These are phyloP conservation scores for Platanthera guangdongensis DNA, from an alignment of 106 monocot species.

Conservation along the genomic window DNA sequence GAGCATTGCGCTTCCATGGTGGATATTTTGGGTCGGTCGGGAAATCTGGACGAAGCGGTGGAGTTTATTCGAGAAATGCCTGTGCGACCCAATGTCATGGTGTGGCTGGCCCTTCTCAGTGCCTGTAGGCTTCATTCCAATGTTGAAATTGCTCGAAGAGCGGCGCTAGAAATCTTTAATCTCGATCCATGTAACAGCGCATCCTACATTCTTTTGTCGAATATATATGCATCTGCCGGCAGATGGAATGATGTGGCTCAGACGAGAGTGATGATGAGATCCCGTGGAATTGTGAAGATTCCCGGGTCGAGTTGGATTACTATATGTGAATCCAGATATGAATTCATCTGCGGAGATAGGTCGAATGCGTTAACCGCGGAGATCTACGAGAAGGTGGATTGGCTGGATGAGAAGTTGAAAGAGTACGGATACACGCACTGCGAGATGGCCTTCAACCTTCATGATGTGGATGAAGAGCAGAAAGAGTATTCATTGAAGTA, in stretches of 20 bases:
- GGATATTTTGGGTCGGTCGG: slow-evolving; percentile 64
- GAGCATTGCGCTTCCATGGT: slow-evolving; percentile 83
- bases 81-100: slow-evolving; percentile 31
- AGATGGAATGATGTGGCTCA: slow-evolving; percentile 56
- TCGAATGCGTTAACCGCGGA: slow-evolving; percentile 33
- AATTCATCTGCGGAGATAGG: slow-evolving; percentile 48
- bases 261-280: slow-evolving; percentile 47
- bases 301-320: slow-evolving; percentile 66
- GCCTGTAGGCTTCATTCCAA: slow-evolving; percentile 49
- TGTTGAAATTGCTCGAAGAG: slow-evolving; percentile 33
- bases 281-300: slow-evolving; percentile 32
- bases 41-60: slow-evolving; percentile 54
- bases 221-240: slow-evolving; percentile 58
- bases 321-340: slow-evolving; percentile 28
- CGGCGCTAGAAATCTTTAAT: slow-evolving; percentile 38
- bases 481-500: slow-evolving; percentile 40
- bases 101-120: slow-evolving; percentile 66
- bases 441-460: slow-evolving; percentile 44
- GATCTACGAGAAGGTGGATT: slow-evolving; percentile 40
- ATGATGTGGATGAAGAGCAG: slow-evolving; percentile 78
- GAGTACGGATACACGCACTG: slow-evolving; percentile 37
- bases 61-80: slow-evolving; percentile 52
- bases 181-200: slow-evolving; percentile 51
- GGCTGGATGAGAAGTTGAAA: slow-evolving; percentile 38
- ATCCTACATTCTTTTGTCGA: slow-evolving; percentile 56